These are phyloP conservation scores for Arthrobotrys sinensis DNA, from an alignment of 2,329 filamentous ascomycete genomes.

Conservation along the genomic window DNA sequence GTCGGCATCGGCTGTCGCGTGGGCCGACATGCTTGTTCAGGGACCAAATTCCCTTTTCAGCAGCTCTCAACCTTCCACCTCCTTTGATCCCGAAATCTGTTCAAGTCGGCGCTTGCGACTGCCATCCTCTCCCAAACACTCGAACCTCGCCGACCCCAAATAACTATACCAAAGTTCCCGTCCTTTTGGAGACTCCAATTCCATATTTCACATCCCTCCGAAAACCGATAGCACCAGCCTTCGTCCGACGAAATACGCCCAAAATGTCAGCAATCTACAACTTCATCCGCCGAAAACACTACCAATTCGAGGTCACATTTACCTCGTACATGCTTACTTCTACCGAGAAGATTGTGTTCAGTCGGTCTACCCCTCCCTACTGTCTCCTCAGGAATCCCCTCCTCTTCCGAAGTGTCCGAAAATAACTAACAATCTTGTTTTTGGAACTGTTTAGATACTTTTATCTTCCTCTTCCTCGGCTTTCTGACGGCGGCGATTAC, in stretches of 20 bases:
- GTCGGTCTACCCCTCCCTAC: conserved; percentile 72
- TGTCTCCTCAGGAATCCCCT: background rate
- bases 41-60: conserved; percentile 53
- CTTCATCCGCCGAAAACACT: conserved; percentile 95
- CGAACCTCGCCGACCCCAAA: background rate
- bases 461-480: conserved; percentile 89
- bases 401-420: background rate
- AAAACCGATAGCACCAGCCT: background rate
- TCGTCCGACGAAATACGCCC: background rate
- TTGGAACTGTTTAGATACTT: conserved; percentile 64
- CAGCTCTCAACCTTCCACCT: conserved; percentile 39
- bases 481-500: conserved; percentile 88
- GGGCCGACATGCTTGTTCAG: conserved; percentile 35
- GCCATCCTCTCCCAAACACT: conserved; percentile 1
- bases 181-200: conserved; percentile 67
- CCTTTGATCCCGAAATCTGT: conserved; percentile 49
- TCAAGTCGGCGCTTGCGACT: conserved; percentile 22
- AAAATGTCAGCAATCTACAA: conserved; percentile 73
- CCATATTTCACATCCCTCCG: conserved; percentile 65
- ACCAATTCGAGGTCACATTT: conserved; percentile 98
- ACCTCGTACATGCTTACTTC: conserved; percentile 97
- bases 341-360: conserved; percentile 96
- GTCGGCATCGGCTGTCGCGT: conserved; percentile 58
- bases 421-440: background rate
- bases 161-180: conserved; percentile 51